Base-by-base conservation (phyloP, 805 yeast species). In the Brettanomyces bruxellensis region DNA sequence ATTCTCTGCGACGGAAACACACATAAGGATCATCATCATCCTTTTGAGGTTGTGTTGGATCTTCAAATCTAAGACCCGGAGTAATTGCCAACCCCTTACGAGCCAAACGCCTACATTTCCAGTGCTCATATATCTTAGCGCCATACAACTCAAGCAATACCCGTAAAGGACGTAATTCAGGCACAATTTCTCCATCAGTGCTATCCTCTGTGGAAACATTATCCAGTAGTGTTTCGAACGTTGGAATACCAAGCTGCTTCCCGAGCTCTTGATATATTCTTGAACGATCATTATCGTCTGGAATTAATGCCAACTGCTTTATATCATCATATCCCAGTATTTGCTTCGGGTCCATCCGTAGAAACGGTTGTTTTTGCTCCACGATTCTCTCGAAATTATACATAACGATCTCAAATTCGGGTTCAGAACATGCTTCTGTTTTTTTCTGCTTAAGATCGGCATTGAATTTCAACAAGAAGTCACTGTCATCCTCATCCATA, bases 21-120 rank as follows among this genome's bases (percentile, higher is more conserved):
- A 88, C 83, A 64, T 93, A 93, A 1, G 99, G 98, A 63, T 93
- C 97, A 49, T 76, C 78, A 57, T 90, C 97, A 57, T 90, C 97
- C 58, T 89, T 89, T 38, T 61, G 63, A 30, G 25, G 42, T 28
- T 40, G 42, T 47, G 78, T 78, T 24, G 86, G 86, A 55, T 86
- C 90, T 67, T 90, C 97, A 61, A 86, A 89, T 61, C 81, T 86
- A 44, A 93, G 70, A 13, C 73, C 64, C 4, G 97, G 95, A 53
- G 79, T 75, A 22, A 93, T 76, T 4, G 84, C 64, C 54, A 76
- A 76, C 32, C 97, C 97, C 25, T 70, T 64, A 45, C 87, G 70
- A 39, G 66, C 78, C 18, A 89, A 72, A 61, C 90, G 85, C 51
- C 98, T 72, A 6, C 57, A 53, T 52, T 76, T 83, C 93, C 95